Evolutionary conservation across 345 rosid genomes (phyloP), one percentile per base, ranked within the genome.

Genomic region (Lepidium africanum): DNA sequence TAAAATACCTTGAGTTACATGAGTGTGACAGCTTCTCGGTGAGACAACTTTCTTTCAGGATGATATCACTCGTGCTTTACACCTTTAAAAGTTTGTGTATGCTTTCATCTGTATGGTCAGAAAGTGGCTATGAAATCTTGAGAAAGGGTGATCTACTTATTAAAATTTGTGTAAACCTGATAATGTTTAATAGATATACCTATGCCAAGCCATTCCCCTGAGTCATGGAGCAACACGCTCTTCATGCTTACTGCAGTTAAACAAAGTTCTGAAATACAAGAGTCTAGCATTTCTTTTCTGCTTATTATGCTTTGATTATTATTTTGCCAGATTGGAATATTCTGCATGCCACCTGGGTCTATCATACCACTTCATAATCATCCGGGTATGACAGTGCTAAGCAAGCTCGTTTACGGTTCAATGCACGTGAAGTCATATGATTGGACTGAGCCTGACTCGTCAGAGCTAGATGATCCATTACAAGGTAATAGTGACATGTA

Each of bases 351-450:
- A 9, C 90, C 99, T 43, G 84, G 87, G 33, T 89, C 97, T 36
- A 66, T 90, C 60, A 93, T 93, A 58, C 98, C 98, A 46, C 92
- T 93, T 63, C 98, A 93, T 77, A 89, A 91, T 81, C 99, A 89
- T 81, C 91, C 99, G n/a, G 94, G 99, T 74, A 88, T 91, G 94
- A 85, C 92, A 12, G 98, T 95, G 49, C 73, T 87, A 77, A 95
- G 97, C 89, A 91, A 88, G 88, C 96, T 91, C 54, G 70, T 95
- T 36, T 91, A 87, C 32, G 96, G 97, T 61, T 76, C 99, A 30
- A 72, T 91, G 72, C 96, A 85, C 30, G 97, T 89, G 54, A 81
- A 80, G 70, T 86, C 99, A n/a, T 95, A 87, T 66, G 99, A 95
- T 74, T 91, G 96, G 99, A 78, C 81, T 73, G 79, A 87, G 10